Evolutionary conservation across 139 green algal genomes (phyloP).

Genomic region (Closterium sp.): DNA sequence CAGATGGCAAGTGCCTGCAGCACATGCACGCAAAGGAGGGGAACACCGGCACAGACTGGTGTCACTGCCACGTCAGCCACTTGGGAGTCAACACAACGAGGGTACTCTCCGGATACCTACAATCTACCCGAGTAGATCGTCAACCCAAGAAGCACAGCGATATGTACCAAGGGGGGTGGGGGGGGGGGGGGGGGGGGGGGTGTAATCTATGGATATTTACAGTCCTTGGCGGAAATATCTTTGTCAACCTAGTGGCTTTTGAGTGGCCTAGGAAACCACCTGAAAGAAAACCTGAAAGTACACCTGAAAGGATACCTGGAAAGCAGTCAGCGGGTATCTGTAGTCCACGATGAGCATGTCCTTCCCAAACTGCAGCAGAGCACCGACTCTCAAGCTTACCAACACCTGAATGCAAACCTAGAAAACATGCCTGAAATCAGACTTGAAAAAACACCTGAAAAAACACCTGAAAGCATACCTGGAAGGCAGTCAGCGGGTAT

Average conservation of each 20-base stretch:
- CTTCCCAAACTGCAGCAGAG: background rate
- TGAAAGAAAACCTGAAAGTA: too few species aligned
- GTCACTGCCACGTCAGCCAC: background rate
- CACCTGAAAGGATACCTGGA: background rate
- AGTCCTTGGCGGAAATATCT: slow-evolving; percentile 94
- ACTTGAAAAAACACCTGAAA: background rate
- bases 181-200: too few species aligned
- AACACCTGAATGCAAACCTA: too few species aligned
- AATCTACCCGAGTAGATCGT: too few species aligned
- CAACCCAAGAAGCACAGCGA: too few species aligned
- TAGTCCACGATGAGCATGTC: background rate
- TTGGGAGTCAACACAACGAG: too few species aligned
- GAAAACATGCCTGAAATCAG: background rate
- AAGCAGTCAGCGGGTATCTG: background rate
- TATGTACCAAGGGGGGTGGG: too few species aligned
- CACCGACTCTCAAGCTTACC: too few species aligned
- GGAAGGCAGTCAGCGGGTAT: slow-evolving; percentile 5
- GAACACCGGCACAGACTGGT: background rate
- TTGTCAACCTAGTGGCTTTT: too few species aligned
- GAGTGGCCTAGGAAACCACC: too few species aligned
- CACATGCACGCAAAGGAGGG: background rate
- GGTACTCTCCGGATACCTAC: too few species aligned
- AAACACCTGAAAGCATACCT: background rate
- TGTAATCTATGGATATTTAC: slow-evolving; percentile 66
- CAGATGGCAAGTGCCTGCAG: slow-evolving; percentile 91